phyloP scores from a whole-genome alignment of 192 early-diverging fungal species.

The Coemansia nantahalensis region DNA sequence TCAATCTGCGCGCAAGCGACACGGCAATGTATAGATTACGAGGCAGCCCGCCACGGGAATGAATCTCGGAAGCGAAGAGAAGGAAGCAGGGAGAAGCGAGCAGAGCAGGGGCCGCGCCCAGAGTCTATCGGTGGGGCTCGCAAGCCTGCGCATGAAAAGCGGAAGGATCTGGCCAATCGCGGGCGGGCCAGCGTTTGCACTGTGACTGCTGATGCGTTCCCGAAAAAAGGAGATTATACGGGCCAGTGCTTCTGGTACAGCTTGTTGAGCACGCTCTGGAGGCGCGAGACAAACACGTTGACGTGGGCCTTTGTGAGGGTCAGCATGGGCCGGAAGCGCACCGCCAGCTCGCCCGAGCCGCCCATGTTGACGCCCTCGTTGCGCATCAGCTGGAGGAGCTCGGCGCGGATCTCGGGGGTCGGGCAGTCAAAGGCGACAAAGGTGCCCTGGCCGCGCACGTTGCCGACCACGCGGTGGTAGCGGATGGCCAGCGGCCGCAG shows the following conservation, averaged over 20 bases:
- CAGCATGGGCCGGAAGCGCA: conserved; percentile 72
- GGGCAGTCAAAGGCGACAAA: conserved; percentile 72
- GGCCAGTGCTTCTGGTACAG: conserved; percentile 52
- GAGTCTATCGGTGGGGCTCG: too few relatives aligned
- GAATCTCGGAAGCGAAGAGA: background rate
- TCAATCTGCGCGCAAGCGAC: background rate
- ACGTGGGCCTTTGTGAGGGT: conserved; percentile 65
- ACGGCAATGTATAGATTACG: too few relatives aligned
- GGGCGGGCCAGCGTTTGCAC: too few relatives aligned
- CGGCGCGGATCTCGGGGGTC: conserved; percentile 47
- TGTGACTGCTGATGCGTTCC: background rate
- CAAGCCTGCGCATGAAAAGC: too few relatives aligned
- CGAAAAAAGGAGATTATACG: conserved; percentile 5
- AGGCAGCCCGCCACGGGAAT: background rate
- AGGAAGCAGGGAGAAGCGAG: too few relatives aligned
- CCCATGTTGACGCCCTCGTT: conserved; percentile 67
- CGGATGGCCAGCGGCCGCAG: conserved; percentile 53
- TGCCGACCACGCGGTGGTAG: conserved; percentile 50
- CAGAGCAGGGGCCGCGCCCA: too few relatives aligned
- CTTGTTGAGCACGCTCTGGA: conserved; percentile 58
- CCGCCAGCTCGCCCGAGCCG: conserved; percentile 59
- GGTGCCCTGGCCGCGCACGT: conserved; percentile 63
- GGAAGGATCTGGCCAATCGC: too few relatives aligned
- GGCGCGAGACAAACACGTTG: conserved; percentile 62
- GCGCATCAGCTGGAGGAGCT: conserved; percentile 58